Base-by-base conservation (phyloP, 805 yeast genomes). In the Isabelozyma pseudorhagii region DNA sequence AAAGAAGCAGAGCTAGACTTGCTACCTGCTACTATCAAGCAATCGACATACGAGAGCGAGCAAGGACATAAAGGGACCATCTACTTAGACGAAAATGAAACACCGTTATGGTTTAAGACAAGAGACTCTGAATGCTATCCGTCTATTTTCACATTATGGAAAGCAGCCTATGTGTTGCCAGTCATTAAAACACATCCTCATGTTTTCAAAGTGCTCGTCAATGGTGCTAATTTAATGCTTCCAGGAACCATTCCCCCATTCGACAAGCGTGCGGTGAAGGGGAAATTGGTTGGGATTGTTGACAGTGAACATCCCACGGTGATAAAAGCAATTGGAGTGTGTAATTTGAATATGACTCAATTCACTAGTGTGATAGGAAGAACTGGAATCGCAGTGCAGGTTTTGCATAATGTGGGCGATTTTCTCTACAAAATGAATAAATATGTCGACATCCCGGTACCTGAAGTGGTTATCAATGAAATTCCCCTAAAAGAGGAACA, bases 191-290 rank as follows among this genome's bases (percentile, higher is more conserved):
- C 97, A 0, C 91, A 89, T 61, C 80, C 80, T 10, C 81, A 78
- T 55, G 97, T 93, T 1, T 75, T 93, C 14, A 84, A 79, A 45
- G 80, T 82, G 10, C 68, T 91, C n/a, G 69, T 75, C 31, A 81
- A 81, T 50, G 97, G 97, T 10, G 97, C 98, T 0, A 80, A 87
- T 57, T 67, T 88, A 53, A 87, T 87, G 91, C 71, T 86, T 34
- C 87, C 91, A 3, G 96, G 96, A 0, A 77, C 83, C 5, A 60
- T 78, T 4, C 80, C 82, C 0, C 85, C 85, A 1, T 84, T 87
- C 57, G 88, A 85, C 44, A 42, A 54, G 0, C 56, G 76, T 4
- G 72, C 79, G 5, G 57, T 54, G 3, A 68, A 67, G 43, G 96
- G 90, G 0, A 59, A 75, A 0, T 61, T 89, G 3, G 96, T 91